Evolutionary conservation across 1,284 basidiomycete species (phyloP).

Genomic region (Acaromyces ingoldii): DNA sequence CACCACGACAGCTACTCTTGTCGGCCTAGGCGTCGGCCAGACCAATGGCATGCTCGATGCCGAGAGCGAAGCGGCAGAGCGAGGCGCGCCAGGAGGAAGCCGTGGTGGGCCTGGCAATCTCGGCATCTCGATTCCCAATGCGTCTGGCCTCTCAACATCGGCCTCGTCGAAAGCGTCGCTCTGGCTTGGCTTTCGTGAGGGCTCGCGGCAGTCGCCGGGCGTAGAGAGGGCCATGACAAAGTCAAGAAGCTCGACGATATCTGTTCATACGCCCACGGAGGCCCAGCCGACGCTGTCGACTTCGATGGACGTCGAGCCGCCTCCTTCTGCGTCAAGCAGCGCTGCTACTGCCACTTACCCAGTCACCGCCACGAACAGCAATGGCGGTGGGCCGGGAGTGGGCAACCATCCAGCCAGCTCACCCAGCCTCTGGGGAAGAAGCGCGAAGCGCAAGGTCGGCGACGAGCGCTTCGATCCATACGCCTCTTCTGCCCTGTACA

Average conservation of each 20-base stretch:
- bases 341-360: too few species aligned
- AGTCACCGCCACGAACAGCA: too few species aligned
- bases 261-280: neutral
- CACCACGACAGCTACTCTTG: too few species aligned
- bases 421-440: slow-evolving; percentile 2
- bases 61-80: too few species aligned
- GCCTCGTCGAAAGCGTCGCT: neutral
- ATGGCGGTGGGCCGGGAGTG: neutral
- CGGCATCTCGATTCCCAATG: too few species aligned
- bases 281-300: neutral
- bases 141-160: too few species aligned
- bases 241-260: too few species aligned
- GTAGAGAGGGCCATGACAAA: neutral
- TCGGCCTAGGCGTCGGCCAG: too few species aligned
- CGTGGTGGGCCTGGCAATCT: too few species aligned
- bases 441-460: slow-evolving; percentile 5
- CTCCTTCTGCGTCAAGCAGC: neutral
- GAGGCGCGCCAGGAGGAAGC: too few species aligned
- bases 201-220: neutral
- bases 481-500: slow-evolving; percentile 5
- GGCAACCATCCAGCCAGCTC: neutral
- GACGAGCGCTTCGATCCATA: slow-evolving; percentile 9
- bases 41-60: too few species aligned
- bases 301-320: neutral
- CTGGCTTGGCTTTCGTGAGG: slow-evolving; percentile 9